Percentiles rank a stretch among this genome's conserved stretches.
phyloP scores from a whole-genome alignment of 2,329 filamentous ascomycete species.

The Xylariomycetidae sp. region DNA sequence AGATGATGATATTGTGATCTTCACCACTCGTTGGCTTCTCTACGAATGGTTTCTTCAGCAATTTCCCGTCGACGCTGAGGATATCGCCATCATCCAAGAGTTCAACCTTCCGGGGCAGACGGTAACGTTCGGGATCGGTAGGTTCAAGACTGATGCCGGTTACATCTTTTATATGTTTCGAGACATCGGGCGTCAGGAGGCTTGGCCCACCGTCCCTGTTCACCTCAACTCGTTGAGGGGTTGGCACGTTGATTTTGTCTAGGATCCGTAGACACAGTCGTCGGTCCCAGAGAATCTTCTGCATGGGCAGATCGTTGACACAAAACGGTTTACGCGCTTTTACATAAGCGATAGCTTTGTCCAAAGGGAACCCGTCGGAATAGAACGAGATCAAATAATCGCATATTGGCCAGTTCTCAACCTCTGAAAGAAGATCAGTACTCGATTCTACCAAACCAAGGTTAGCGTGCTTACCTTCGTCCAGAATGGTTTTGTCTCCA shows the following conservation, averaged over 20 bases:
- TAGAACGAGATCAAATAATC: constrained; percentile 98
- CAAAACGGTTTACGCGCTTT: constrained; percentile 92
- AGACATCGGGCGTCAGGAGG: constrained; percentile 73
- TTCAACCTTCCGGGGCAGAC: constrained; percentile 63
- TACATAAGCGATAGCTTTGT: constrained; percentile 95
- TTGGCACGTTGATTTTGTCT: constrained; percentile 84
- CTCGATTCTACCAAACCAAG: too few species aligned
- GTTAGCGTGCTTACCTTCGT: constrained; percentile 67
- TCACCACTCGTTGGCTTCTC: constrained; percentile 98
- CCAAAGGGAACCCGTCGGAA: constrained; percentile 92
- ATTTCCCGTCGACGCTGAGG: constrained; percentile 77
- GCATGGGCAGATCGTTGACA: constrained; percentile 96
- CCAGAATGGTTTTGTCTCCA: constrained; percentile 96
- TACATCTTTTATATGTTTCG: constrained; percentile 72
- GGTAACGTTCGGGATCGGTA: constrained; percentile 56
- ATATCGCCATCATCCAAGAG: constrained; percentile 88
- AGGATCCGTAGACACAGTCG: constrained; percentile 83
- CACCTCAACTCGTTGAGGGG: constrained; percentile 82
- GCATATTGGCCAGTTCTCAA: constrained; percentile 37
- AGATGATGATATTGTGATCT: constrained; percentile 98
- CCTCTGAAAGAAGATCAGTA: constrained; percentile 32
- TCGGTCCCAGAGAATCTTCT: constrained; percentile 94
- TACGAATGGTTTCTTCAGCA: constrained; percentile 89
- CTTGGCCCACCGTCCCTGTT: constrained; percentile 87
- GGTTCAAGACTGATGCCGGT: constrained; percentile 74